These are phyloP conservation scores for Cercophora sp. DNA, from an alignment of 495 filamentous ascomycete species.

Conservation along the genomic window DNA sequence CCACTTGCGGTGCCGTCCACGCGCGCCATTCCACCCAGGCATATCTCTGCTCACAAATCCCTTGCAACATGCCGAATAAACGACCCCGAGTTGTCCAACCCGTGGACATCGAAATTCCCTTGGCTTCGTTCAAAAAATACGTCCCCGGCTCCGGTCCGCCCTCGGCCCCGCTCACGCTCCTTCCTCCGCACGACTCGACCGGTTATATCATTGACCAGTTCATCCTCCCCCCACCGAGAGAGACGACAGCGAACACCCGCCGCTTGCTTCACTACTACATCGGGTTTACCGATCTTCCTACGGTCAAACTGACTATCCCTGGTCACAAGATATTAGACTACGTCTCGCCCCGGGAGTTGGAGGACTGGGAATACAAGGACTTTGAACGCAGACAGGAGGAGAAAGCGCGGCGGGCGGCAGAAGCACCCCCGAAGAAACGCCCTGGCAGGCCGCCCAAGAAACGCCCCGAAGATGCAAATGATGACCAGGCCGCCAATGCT, in stretches of 20 bases:
- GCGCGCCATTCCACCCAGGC: too few relatives aligned
- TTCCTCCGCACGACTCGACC: conserved; percentile 35
- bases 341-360: conserved; percentile 40
- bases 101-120: conserved; percentile 32
- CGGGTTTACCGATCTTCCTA: conserved; percentile 41
- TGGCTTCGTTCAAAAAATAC: conserved; percentile 31
- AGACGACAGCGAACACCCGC: conserved; percentile 20
- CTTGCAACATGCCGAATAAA: conserved; percentile 18
- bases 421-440: conserved; percentile 8
- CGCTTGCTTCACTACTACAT: conserved; percentile 40
- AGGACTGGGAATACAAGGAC: conserved; percentile 40
- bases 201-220: conserved; percentile 46
- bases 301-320: conserved; percentile 33
- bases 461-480: neutral
- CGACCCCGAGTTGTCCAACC: conserved; percentile 3
- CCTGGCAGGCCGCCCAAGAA: conserved; percentile 15
- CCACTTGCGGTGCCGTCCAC: too few relatives aligned
- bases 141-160: conserved; percentile 38
- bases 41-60: too few relatives aligned
- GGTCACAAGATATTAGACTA: conserved; percentile 40
- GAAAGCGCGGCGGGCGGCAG: conserved; percentile 8
- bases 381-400: conserved; percentile 30
- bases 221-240: conserved; percentile 29
- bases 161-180: conserved; percentile 31
- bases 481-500: neutral